phyloP scores from a whole-genome alignment of 2,329 filamentous ascomycete genomes.

The Monosporascus sp. region DNA sequence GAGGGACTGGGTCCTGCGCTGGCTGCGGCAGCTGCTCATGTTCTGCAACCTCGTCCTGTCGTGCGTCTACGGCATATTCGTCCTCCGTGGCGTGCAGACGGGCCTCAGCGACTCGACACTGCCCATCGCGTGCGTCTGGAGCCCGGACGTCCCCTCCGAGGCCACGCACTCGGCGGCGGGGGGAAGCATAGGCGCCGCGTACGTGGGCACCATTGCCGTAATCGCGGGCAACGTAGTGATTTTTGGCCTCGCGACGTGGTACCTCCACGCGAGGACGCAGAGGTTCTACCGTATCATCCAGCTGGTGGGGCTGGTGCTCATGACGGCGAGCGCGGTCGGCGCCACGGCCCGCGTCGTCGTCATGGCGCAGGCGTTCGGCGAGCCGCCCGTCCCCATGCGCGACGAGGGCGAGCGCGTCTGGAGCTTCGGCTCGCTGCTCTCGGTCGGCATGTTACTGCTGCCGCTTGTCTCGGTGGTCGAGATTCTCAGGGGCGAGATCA shows the following conservation, averaged over 20 bases:
- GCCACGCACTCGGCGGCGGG: conserved; percentile 16
- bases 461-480: conserved; percentile 57
- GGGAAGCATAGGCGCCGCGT: conserved; percentile 41
- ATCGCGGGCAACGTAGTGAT: conserved; percentile 55
- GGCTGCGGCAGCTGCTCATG: conserved; percentile 63
- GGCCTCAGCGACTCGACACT: conserved; percentile 47
- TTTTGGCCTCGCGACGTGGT: conserved; percentile 59
- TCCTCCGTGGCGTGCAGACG: conserved; percentile 50
- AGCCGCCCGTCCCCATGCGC: conserved; percentile 42
- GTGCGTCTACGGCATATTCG: conserved; percentile 50
- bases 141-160: conserved; percentile 30
- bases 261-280: conserved; percentile 52
- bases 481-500: conserved; percentile 46
- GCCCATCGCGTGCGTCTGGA: conserved; percentile 59
- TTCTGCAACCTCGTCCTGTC: conserved; percentile 58
- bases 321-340: conserved; percentile 52
- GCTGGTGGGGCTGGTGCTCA: conserved; percentile 48
- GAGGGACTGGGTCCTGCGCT: conserved; percentile 61
- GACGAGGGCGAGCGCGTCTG: conserved; percentile 53
- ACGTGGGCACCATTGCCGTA: conserved; percentile 56
- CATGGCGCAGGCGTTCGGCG: conserved; percentile 57
- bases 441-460: conserved; percentile 54
- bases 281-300: conserved; percentile 52
- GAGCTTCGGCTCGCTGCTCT: conserved; percentile 60
- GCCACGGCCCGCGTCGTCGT: conserved; percentile 53